Percentiles rank a stretch among this genome's conserved stretches.
Evolutionary conservation across 2,329 filamentous ascomycete species (phyloP).

Genomic region (Hirsutella thompsonii): DNA sequence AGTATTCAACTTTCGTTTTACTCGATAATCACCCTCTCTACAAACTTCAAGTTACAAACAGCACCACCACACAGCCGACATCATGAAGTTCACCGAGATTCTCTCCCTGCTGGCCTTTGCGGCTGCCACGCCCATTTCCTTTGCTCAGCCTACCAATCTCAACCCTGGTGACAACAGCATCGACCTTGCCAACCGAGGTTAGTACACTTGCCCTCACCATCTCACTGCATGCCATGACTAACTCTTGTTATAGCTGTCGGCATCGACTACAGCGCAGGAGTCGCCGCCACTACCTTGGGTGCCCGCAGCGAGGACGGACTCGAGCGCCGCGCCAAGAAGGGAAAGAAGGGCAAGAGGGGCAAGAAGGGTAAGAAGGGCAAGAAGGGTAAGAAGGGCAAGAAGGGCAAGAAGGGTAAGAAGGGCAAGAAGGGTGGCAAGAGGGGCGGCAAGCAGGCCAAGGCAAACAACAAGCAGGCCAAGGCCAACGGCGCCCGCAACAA

Average conservation of each 20-base stretch:
- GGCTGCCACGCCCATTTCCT: background rate
- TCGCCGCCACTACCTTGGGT: no score
- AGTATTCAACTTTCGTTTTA: background rate
- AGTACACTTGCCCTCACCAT: background rate
- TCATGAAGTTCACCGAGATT: background rate
- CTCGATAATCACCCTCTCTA: background rate
- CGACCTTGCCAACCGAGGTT: background rate
- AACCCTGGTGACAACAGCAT: background rate
- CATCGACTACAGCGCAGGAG: no score
- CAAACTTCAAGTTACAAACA: background rate
- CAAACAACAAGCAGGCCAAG: background rate
- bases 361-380: background rate
- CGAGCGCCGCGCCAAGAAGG: no score
- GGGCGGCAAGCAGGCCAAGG: background rate
- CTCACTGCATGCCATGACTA: no score
- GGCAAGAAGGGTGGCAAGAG: background rate
- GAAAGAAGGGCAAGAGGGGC: background rate
- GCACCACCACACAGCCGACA: background rate
- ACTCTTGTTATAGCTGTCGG: no score
- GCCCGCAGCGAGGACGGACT: no score
- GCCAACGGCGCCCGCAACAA: background rate
- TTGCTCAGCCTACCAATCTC: background rate
- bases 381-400: background rate
- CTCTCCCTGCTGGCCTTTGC: background rate
- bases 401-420: background rate